Conservation (phyloP, 2,329 filamentous ascomycete species). For the Beauveria brongniartii region DNA sequence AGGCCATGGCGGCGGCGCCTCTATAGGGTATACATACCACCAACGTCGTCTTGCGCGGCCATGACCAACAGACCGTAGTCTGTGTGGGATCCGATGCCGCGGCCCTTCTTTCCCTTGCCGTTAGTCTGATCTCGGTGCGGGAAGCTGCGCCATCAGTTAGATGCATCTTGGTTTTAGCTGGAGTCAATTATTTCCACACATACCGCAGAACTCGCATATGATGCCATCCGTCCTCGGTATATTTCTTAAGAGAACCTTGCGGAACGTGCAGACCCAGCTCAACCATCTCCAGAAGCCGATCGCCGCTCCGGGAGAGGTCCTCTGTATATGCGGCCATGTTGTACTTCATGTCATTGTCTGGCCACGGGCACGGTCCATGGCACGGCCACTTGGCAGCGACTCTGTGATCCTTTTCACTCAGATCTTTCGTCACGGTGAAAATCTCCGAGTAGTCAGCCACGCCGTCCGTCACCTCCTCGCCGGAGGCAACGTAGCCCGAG, state of each 20-base stretch:
- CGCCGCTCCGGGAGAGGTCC: conserved; percentile 31
- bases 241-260: conserved; percentile 29
- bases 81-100: conserved; percentile 44
- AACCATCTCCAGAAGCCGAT: conserved; percentile 36
- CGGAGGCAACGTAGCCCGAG: conserved; percentile 40
- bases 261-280: conserved; percentile 36
- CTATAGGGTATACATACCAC: conserved; percentile 23
- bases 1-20: background rate
- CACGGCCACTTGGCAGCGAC: conserved; percentile 38
- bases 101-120: conserved; percentile 39
- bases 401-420: conserved; percentile 29
- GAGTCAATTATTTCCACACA: background rate
- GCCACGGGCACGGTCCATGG: conserved; percentile 42
- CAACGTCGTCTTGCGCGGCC: conserved; percentile 40
- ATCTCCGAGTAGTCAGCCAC: conserved; percentile 45
- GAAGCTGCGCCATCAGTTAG: conserved; percentile 19
- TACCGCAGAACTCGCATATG: conserved; percentile 40
- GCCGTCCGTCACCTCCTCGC: conserved; percentile 39
- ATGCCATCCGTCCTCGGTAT: conserved; percentile 42
- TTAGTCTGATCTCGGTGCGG: conserved; percentile 29
- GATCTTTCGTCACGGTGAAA: conserved; percentile 43
- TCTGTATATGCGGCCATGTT: conserved; percentile 33
- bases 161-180: background rate
- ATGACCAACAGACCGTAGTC: conserved; percentile 45
- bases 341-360: conserved; percentile 31